A percentile compares a stretch with the other conserved stretches of the same genome.
These are phyloP conservation scores for Picea abies DNA, from an alignment of 83 land plant species.

Conservation along the genomic window DNA sequence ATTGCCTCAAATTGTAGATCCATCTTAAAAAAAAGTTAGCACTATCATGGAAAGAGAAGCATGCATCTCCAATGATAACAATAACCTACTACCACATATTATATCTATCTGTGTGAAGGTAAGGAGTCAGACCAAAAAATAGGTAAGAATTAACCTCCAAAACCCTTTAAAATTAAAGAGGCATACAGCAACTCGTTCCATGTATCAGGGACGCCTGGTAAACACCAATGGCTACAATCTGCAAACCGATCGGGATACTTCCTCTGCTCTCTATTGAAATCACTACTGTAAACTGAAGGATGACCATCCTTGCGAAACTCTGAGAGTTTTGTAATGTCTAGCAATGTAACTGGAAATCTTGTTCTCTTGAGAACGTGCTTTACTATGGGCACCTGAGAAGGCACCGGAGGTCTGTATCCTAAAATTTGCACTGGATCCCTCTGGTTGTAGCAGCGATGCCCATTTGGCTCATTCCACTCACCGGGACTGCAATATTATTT, in stretches of 20 bases:
- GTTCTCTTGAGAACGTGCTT: slow-evolving; percentile 29
- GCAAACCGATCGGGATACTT: slow-evolving; percentile 31
- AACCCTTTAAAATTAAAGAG: too few relatives aligned
- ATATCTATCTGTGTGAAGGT: too few relatives aligned
- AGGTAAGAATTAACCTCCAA: too few relatives aligned
- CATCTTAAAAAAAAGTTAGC: too few relatives aligned
- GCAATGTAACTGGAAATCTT: slow-evolving; percentile 40
- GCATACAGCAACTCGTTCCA: slow-evolving; percentile 45
- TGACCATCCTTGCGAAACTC: slow-evolving; percentile 67
- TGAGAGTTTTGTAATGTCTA: slow-evolving; percentile 63
- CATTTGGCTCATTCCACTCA: slow-evolving; percentile 46
- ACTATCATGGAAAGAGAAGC: too few relatives aligned
- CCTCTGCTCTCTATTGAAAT: slow-evolving; percentile 24
- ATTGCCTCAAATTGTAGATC: too few relatives aligned
- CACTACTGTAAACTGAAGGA: slow-evolving; percentile 67
- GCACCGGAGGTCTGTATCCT: slow-evolving; percentile 18
- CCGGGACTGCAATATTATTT: slow-evolving; percentile 27
- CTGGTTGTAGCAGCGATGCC: slow-evolving; percentile 59
- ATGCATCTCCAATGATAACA: too few relatives aligned
- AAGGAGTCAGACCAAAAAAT: too few relatives aligned
- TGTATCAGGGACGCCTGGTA: slow-evolving; percentile 58
- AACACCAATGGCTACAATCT: slow-evolving; percentile 71
- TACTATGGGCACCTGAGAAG: slow-evolving; percentile 47
- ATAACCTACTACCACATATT: too few relatives aligned
- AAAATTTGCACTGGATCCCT: slow-evolving; percentile 36